phyloP scores from a whole-genome alignment of 306 rosid species.

The Fragaria iinumae region DNA sequence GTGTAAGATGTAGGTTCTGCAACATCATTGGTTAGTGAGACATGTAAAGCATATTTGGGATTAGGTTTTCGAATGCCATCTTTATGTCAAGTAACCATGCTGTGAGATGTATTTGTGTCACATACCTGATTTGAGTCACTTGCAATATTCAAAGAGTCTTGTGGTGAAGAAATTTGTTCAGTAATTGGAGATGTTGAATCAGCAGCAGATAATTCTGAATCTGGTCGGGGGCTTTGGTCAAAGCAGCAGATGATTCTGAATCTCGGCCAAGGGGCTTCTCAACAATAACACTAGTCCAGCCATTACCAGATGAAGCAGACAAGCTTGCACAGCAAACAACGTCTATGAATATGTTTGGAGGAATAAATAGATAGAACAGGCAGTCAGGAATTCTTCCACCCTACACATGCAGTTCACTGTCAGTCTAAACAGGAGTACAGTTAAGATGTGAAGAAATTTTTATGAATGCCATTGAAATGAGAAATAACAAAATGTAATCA shows the following conservation, averaged over 20 bases:
- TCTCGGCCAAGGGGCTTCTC: conserved; percentile 95
- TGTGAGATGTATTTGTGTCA: too few relatives aligned
- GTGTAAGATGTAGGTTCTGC: too few relatives aligned
- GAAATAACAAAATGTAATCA: not conserved
- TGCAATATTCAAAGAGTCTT: too few relatives aligned
- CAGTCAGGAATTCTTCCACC: conserved; percentile 74
- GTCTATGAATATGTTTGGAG: conserved; percentile 79
- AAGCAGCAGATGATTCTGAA: conserved; percentile 90
- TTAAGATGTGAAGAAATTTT: not conserved
- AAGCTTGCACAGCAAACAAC: conserved; percentile 81
- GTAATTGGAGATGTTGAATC: conserved; percentile 1
- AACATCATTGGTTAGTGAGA: too few relatives aligned
- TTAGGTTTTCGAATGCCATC: too few relatives aligned
- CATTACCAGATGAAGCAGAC: conserved; percentile 73
- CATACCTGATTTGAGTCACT: too few relatives aligned
- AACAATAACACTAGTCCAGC: conserved; percentile 96
- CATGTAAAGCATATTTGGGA: too few relatives aligned
- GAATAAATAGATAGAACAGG: conserved; percentile 84
- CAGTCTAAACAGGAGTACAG: conserved; percentile 23
- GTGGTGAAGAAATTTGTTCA: too few relatives aligned
- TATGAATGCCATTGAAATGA: not conserved
- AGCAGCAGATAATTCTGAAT: too few relatives aligned
- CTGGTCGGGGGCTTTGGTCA: conserved; percentile 50
- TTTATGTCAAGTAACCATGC: too few relatives aligned
- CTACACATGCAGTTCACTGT: conserved; percentile 45